Evolutionary conservation across 352 stramenopile genomes (phyloP), one percentile per base, ranked within the genome.

Genomic region (Globisporangium abappressorium): DNA sequence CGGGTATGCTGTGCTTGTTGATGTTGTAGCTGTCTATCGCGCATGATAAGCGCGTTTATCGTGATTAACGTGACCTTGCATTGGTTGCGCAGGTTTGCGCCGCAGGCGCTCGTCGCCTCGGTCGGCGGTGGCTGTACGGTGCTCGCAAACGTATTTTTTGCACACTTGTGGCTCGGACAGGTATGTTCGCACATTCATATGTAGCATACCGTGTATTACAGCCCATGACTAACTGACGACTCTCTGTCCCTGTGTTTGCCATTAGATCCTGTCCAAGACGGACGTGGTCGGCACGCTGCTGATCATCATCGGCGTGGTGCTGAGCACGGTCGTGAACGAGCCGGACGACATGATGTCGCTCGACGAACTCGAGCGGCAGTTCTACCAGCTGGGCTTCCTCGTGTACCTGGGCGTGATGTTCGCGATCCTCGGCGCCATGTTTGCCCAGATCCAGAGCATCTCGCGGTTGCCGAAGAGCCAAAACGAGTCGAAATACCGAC

Each of bases 71-170:
- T 24, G 62, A 2, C 18, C 36, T 47, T 43, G 15, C 11, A 9
- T 49, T 5, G 7, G 28, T 28, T 41, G 15, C 22, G 56, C 20
- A 85, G 81, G 1, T 96, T 97, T 68, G 90, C 89, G 14, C 87
- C 90, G 11, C 90, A 97, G 67, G 81, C 85, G 36, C 82, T 97
- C 1, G 89, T 96, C 24, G 89, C 90, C 41, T 87, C 90, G 0
- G 89, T 96, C 8, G 90, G 90, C 5, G 87, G 87, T 15, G 87
- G 89, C 49, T 94, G 89, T 66, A 97, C 90, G 0, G 85, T 97
- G 47, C 76, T 97, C 9, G 87, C 87, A 43, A 97, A 97, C 62
- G 87, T 96, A 4, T 93, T 96, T 64, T 97, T 97, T 62, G 89
- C 87, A 11, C 85, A 95, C 57, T 61, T 92, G 64, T 93, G 87